Evolutionary conservation across 2,329 filamentous ascomycete genomes (phyloP).

Genomic region (Didymella glomerata): DNA sequence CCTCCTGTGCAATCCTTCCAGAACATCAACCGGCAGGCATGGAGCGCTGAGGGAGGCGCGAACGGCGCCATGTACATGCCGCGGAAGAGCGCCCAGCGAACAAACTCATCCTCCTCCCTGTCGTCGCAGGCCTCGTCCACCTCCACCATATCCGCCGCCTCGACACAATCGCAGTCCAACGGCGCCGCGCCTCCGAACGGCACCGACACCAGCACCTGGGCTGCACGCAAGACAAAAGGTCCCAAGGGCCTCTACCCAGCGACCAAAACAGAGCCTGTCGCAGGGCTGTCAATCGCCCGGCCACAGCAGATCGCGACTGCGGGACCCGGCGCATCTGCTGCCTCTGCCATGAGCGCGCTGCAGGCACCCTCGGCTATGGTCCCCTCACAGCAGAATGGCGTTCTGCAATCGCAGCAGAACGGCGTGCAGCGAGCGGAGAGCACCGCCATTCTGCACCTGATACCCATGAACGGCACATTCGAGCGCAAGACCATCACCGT

Average conservation of each 20-base stretch:
- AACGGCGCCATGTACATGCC: conserved; percentile 83
- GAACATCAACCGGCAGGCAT: conserved; percentile 67
- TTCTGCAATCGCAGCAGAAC: conserved; percentile 67
- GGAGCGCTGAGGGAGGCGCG: conserved; percentile 67
- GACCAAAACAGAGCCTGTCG: conserved; percentile 71
- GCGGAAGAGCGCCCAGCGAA: conserved; percentile 82
- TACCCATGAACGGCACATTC: conserved; percentile 95
- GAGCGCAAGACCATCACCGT: conserved; percentile 96
- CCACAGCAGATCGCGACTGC: conserved; percentile 68
- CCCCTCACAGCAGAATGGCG: conserved; percentile 73
- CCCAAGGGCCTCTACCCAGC: conserved; percentile 69
- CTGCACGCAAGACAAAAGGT: conserved; percentile 59
- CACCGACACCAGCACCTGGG: conserved; percentile 49
- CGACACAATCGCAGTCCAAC: conserved; percentile 64
- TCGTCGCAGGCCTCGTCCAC: conserved; percentile 68
- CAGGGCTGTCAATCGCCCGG: conserved; percentile 68
- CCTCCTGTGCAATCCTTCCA: conserved; percentile 68
- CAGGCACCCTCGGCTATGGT: conserved; percentile 69
- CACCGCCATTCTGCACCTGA: conserved; percentile 81
- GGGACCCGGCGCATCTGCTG: conserved; percentile 65
- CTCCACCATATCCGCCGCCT: conserved; percentile 70
- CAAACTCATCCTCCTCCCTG: conserved; percentile 90
- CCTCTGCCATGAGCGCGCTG: conserved; percentile 69
- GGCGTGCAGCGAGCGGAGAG: conserved; percentile 64
- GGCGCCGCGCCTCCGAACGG: conserved; percentile 57